A percentile compares a stretch with the other conserved stretches of the same genome.
These are phyloP conservation scores for Adiantum capillusveneris DNA, from an alignment of 75 land plant genomes.

Conservation along the genomic window DNA sequence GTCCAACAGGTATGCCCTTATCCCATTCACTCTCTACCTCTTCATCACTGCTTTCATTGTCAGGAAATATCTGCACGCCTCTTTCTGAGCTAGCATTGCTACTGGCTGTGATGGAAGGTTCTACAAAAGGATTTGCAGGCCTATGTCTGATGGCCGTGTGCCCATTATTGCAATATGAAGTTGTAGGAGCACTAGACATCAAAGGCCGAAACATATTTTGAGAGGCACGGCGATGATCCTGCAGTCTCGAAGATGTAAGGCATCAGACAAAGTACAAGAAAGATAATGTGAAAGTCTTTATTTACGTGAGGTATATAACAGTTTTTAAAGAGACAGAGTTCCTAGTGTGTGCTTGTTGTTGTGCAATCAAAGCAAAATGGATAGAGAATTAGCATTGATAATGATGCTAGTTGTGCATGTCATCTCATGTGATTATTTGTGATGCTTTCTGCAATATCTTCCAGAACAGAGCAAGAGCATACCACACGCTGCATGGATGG, in stretches of 20 bases:
- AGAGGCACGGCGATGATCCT: conserved; percentile 57
- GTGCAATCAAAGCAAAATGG: too few relatives aligned
- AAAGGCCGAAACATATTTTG: conserved; percentile 82
- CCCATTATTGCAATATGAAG: conserved; percentile 52
- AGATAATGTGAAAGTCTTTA: too few relatives aligned
- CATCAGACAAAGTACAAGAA: too few relatives aligned
- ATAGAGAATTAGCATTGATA: too few relatives aligned
- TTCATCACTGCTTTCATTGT: conserved; percentile 55
- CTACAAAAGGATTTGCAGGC: conserved; percentile 29
- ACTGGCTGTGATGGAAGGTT: conserved; percentile 73
- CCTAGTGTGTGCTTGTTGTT: too few relatives aligned
- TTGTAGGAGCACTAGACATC: conserved; percentile 69
- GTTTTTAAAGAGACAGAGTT: too few relatives aligned
- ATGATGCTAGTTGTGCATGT: too few relatives aligned
- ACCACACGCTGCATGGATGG: background rate
- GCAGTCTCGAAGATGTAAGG: too few relatives aligned
- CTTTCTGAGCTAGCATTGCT: conserved; percentile 83
- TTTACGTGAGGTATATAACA: too few relatives aligned
- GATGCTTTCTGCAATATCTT: too few relatives aligned
- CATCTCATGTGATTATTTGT: too few relatives aligned
- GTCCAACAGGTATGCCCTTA: conserved; percentile 9
- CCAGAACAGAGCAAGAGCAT: too few relatives aligned
- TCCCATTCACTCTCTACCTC: conserved; percentile 31
- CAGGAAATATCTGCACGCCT: conserved; percentile 39
- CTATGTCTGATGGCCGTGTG: conserved; percentile 33